Conservation (phyloP, 768 basidiomycete genomes). For the Gloeopeniophorella convolvens region DNA sequence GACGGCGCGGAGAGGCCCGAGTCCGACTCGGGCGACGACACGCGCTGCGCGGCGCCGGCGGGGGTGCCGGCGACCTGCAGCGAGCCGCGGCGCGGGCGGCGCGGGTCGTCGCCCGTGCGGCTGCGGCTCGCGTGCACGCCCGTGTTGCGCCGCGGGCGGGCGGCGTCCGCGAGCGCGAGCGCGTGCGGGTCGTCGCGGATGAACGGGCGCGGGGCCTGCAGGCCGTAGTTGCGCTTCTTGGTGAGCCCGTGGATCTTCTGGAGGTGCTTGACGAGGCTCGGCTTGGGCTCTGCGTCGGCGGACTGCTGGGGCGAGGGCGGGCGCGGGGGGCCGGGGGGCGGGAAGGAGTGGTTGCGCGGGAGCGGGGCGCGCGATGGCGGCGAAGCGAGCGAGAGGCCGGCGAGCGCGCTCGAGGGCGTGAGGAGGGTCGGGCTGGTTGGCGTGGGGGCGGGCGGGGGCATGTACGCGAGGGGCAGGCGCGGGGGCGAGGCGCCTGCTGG, state of each 20-base stretch:
- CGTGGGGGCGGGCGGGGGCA: background rate
- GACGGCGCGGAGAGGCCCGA: slow-evolving; percentile 16
- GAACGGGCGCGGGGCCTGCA: slow-evolving; percentile 18
- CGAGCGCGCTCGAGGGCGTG: slow-evolving; percentile 6
- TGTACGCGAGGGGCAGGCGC: too few relatives aligned
- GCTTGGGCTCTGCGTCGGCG: slow-evolving; percentile 7
- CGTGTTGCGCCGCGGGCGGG: slow-evolving; percentile 16
- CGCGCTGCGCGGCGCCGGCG: slow-evolving; percentile 6
- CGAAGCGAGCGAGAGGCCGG: slow-evolving; percentile 15
- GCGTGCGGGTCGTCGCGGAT: slow-evolving; percentile 18
- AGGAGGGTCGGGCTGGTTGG: slow-evolving; percentile 13
- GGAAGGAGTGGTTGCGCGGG: slow-evolving; percentile 16
- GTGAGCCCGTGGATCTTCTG: slow-evolving; percentile 22
- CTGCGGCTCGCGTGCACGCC: slow-evolving; percentile 13
- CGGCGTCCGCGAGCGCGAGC: background rate
- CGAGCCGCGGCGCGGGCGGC: slow-evolving; percentile 13
- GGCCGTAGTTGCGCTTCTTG: slow-evolving; percentile 21
- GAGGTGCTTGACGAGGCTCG: slow-evolving; percentile 19
- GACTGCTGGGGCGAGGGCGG: too few relatives aligned
- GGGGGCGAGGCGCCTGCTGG: too few relatives aligned
- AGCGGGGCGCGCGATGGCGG: slow-evolving; percentile 15
- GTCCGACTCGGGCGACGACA: slow-evolving; percentile 20
- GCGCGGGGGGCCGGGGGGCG: slow-evolving; percentile 3
- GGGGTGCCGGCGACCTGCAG: slow-evolving; percentile 8
- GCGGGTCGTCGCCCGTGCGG: slow-evolving; percentile 10